Base-by-base conservation (phyloP, 352 stramenopile genomes). In the Phytophthora rubi region DNA sequence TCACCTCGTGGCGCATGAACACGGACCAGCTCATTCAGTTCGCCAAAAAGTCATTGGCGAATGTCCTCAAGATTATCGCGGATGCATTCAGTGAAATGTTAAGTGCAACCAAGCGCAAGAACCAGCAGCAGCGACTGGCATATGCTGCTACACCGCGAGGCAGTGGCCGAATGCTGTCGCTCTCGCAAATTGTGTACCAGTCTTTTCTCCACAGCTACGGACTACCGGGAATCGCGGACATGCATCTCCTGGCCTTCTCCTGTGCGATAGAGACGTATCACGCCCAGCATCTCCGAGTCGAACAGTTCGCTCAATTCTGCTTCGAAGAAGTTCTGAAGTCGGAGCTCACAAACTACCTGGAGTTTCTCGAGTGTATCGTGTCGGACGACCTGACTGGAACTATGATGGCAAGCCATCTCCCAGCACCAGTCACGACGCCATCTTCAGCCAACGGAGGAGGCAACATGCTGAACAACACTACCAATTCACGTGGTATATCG, bases 1-100 rank as follows among this genome's bases (percentile, higher is more conserved):
- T 94, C 54, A 95, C 86, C 15, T 93, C 86, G 6, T 95, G 88
- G 88, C 86, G 86, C 30, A 88, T 95, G 58, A 94, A 94, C 68
- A 81, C 82, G 0, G 88, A 95, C 21, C 86, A 95, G 63, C 84
- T 95, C 18, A 51, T 73, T 10, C 85, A 93, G 64, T 95, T 92
- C 62, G 73, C 82, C 0, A 94, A 95, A 52, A 95, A 94, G 42
- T 84, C 86, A 3, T 70, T 94, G 6, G 60, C 66, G 0, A 85
- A 78, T 13, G 83, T 95, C 39, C 73, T 94, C 15, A 80, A 82
- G 23, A 81, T 90, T 59, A 92, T 94, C 49, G 73, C 79, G 1
- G 86, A 95, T 45, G 85, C 82, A 1, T 95, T 93, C 57, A 78
- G 83, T 5, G 88, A 95, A 52, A 83, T 90, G 72, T 59, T 95